Evolutionary conservation across 257 asterid genomes (phyloP), one percentile per base, ranked within the genome.

Genomic region (Phtheirospermum japonicum): DNA sequence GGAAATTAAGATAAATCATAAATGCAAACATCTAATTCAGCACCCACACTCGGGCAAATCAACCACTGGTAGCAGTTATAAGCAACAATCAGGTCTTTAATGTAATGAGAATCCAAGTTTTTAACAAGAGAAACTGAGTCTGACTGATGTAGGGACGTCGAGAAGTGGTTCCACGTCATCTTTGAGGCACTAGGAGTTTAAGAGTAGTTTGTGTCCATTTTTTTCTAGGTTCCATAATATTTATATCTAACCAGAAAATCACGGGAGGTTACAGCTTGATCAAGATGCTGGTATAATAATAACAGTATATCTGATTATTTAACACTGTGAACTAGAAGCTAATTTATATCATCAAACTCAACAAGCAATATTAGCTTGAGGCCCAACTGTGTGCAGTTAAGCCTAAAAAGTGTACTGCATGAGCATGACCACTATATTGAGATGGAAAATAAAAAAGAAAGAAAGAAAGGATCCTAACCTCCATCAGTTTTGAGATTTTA

Each of bases 401-500:
- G 57, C 26, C 53, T 36, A 23, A 28, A 10, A 48, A 13, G 51
- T 43, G 26, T 61, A 49, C 19, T 5, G 17, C 63, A 28, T 16
- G 14, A 55, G 17, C 63, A 28, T 16, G 14, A 55, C 48, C 16
- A 8, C 26, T 51, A 11, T 19, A 23, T 10, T 6, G 14, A 34
- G 40, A 4, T 9, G 42, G 14, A 20, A 52, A 36, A 40, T 8
- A 46, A 17, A 42, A 45, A 50, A 62, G 10, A 26, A 36, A 8
- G 5, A 32, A 14, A 23, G 33, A n/a, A 18, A 19, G 55, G 18
- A 51, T 45, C 54, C 64, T 39, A 59, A 89, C 99, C 96, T 93
- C 99, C 96, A 93, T 79, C 48, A 93, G 66, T 76, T 93, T 89
- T 57, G 85, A 78, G 73, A 93, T 79, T 81, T 86, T 89, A 72